Evolutionary conservation across 306 rosid genomes (phyloP).

Genomic region (Alnus rubra): DNA sequence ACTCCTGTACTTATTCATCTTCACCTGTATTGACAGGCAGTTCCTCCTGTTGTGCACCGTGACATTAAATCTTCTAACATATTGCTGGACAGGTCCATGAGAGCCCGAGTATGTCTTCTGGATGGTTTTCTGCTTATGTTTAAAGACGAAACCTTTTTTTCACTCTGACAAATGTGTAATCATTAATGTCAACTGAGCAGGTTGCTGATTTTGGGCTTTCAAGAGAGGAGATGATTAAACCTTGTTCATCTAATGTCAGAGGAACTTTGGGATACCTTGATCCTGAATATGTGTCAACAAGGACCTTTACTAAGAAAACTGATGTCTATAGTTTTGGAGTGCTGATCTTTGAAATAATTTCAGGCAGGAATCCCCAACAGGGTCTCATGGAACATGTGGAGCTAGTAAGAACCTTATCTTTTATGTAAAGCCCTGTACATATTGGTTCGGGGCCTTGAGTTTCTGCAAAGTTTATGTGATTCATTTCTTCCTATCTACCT

Average conservation of each 20-base stretch:
- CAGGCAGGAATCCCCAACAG: constrained; percentile 49
- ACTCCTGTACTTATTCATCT: too few relatives aligned
- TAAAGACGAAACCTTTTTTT: constrained; percentile 7
- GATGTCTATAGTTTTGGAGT: constrained; percentile 63
- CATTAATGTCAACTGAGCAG: constrained; percentile 26
- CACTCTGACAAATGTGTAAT: neutral
- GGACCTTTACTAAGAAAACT: constrained; percentile 53
- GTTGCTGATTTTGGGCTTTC: constrained; percentile 53
- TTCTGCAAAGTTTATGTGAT: neutral
- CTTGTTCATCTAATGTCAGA: constrained; percentile 30
- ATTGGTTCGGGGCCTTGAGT: too few relatives aligned
- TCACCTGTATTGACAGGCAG: too few relatives aligned
- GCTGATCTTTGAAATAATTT: constrained; percentile 51
- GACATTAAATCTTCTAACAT: too few relatives aligned
- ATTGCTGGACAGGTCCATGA: too few relatives aligned
- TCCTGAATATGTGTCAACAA: constrained; percentile 43
- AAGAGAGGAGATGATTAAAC: constrained; percentile 41
- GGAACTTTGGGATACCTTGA: constrained; percentile 51
- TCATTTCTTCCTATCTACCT: constrained; percentile 17
- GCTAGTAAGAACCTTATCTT: constrained; percentile 30
- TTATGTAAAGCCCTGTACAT: neutral
- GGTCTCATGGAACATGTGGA: constrained; percentile 56
- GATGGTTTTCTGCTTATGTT: neutral
- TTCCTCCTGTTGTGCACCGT: too few relatives aligned
- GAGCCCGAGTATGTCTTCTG: neutral